Evolutionary conservation across 2,329 filamentous ascomycete genomes (phyloP).

Genomic region (Cladophialophora psammophila): DNA sequence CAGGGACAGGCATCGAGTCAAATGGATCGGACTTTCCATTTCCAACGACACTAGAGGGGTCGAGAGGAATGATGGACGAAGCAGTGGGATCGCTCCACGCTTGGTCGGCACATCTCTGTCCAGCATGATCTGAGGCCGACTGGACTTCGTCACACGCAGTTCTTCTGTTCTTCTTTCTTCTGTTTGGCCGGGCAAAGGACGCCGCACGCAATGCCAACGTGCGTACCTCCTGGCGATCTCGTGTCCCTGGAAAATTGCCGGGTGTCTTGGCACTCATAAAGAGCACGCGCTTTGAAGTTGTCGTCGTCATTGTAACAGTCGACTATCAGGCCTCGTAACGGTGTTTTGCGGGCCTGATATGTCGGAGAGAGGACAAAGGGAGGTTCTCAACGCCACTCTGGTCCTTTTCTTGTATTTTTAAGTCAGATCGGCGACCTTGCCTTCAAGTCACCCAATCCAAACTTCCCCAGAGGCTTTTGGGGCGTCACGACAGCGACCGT

Average conservation of each 20-base stretch:
- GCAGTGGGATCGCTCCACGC: neutral
- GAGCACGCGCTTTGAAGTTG: constrained; percentile 4
- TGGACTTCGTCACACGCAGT: neutral
- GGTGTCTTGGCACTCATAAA: constrained; percentile 18
- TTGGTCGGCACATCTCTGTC: neutral
- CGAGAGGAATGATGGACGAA: neutral
- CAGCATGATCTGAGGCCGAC: neutral
- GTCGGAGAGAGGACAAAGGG: neutral
- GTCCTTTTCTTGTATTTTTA: neutral
- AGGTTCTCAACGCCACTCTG: neutral
- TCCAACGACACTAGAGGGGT: neutral
- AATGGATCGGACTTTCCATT: constrained; percentile 8
- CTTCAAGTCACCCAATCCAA: neutral
- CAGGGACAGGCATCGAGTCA: constrained; percentile 6
- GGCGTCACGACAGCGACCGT: neutral
- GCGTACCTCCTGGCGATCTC: constrained; percentile 14
- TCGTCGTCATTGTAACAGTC: neutral
- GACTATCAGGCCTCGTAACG: neutral
- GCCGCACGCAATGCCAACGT: constrained; percentile 15
- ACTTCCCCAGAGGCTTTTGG: neutral
- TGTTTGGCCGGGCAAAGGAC: constrained; percentile 16
- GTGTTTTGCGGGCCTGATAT: neutral
- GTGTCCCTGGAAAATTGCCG: constrained; percentile 10
- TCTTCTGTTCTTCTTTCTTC: constrained; percentile 10
- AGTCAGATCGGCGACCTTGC: neutral